Evolutionary conservation across 257 asterid species (phyloP), one percentile per base, ranked within the genome.

Genomic region (Vinca minor): DNA sequence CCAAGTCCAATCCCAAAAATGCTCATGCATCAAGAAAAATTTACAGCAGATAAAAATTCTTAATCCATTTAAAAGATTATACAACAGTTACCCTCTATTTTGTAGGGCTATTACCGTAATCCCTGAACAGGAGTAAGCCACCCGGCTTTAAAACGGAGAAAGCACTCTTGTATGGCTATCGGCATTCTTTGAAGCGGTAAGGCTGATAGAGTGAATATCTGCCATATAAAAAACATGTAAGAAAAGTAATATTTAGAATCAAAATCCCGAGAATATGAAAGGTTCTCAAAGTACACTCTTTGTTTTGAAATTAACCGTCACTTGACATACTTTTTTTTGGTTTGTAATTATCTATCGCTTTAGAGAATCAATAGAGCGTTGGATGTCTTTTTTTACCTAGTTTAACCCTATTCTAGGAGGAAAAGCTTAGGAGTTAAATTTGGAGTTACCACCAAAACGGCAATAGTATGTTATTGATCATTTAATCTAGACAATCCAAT

Each of bases 161-260:
- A 82, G 80, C 98, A 88, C 62, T 82, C 82, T 13, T 76, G 65
- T 47, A 88, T 81, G 71, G 91, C 93, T 62, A 47, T 69, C 11
- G 72, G 77, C 98, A 92, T 92, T 78, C 82, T 78, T 64, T 78
- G 81, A 66, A 71, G 79, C 41, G 95, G 95, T 66, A 86, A 59
- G 48, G 98, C 96, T 48, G 98, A 92, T 65, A 92, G 74, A 21
- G 96, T 92, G 80, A 92, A 92, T 79, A 92, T 79, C 98, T 92
- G 93, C 42, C 74, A 80, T 54, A 63, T 63, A 59, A 59, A 49
- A 57, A 20, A 58, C 34, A 32, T 7, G 57, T 8, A 38, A 59
- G 44, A 38, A 42, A 82, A 26, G 34, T 42, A 49, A 36, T 80
- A 41, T 38, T 14, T 46, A 59, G 15, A 8, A 44, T 18, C 26